phyloP scores from a whole-genome alignment of 495 filamentous ascomycete genomes.

The Penicillium arizonense region DNA sequence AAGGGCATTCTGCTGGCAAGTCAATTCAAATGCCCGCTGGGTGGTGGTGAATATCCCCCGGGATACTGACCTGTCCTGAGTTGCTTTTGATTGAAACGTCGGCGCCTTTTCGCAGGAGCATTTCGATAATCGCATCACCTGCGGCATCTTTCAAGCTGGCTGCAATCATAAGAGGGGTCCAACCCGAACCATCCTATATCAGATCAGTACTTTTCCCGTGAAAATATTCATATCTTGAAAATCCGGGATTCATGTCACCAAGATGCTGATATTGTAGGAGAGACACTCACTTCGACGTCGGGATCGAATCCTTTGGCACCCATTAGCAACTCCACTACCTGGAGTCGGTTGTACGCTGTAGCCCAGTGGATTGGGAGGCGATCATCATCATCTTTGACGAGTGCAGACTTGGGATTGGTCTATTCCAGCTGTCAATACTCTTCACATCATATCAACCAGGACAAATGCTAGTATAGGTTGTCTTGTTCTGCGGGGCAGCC shows the following conservation, averaged over 20 bases:
- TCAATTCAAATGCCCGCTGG: background rate
- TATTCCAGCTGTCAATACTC: constrained; percentile 28
- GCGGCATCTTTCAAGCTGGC: constrained; percentile 67
- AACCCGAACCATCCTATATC: constrained; percentile 77
- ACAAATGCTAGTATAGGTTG: background rate
- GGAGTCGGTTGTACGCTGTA: constrained; percentile 74
- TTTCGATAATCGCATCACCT: constrained; percentile 56
- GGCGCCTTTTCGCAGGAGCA: constrained; percentile 76
- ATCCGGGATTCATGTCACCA: too few relatives aligned
- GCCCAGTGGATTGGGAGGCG: constrained; percentile 96
- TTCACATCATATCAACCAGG: background rate
- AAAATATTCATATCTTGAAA: background rate
- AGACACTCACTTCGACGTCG: constrained; percentile 65
- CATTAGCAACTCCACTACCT: constrained; percentile 69
- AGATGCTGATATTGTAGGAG: too few relatives aligned
- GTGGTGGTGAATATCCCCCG: background rate
- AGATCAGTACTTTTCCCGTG: background rate
- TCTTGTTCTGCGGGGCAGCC: constrained; percentile 32
- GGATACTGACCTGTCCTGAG: constrained; percentile 52
- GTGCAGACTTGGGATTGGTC: constrained; percentile 78
- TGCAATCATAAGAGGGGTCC: constrained; percentile 95
- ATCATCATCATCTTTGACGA: constrained; percentile 78
- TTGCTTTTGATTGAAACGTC: constrained; percentile 79
- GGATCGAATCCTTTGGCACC: constrained; percentile 75
- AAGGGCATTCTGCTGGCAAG: constrained; percentile 62